phyloP scores from a whole-genome alignment of 345 rosid species.

The Eutrema heterophyllum region DNA sequence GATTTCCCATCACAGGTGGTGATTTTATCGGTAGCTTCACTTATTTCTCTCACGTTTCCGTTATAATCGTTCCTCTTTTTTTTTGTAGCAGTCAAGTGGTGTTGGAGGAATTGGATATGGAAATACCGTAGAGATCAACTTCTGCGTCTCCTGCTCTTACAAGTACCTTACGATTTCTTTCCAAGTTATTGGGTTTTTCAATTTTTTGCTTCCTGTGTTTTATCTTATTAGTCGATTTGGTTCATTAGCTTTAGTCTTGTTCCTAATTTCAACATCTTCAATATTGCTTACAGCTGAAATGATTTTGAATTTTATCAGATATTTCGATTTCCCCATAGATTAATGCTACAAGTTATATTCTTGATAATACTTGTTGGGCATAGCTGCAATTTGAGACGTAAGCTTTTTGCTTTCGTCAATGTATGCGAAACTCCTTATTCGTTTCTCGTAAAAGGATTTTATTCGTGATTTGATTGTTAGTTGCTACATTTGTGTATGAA shows the following conservation, averaged over 20 bases:
- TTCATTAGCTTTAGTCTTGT: background rate
- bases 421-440: background rate
- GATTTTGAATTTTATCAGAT: background rate
- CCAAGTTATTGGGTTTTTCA: too few relatives aligned
- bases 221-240: too few relatives aligned
- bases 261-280: background rate
- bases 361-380: background rate
- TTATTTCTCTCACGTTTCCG: background rate
- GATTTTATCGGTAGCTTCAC: background rate
- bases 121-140: constrained; percentile 49
- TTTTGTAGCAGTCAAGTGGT: constrained; percentile 32
- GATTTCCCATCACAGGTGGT: constrained; percentile 50
- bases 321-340: background rate
- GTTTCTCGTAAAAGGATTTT: background rate
- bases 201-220: too few relatives aligned
- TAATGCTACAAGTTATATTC: background rate
- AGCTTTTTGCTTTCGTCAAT: background rate
- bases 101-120: constrained; percentile 52
- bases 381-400: background rate
- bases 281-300: background rate
- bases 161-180: background rate
- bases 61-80: background rate
- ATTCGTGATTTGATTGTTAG: too few relatives aligned
- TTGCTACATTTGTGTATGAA: too few relatives aligned
- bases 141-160: constrained; percentile 19